A percentile compares a stretch with the other conserved stretches of the same genome.
Evolutionary conservation across 1,284 basidiomycete species (phyloP).

Genomic region (Austroboletus novae-zelandiae): DNA sequence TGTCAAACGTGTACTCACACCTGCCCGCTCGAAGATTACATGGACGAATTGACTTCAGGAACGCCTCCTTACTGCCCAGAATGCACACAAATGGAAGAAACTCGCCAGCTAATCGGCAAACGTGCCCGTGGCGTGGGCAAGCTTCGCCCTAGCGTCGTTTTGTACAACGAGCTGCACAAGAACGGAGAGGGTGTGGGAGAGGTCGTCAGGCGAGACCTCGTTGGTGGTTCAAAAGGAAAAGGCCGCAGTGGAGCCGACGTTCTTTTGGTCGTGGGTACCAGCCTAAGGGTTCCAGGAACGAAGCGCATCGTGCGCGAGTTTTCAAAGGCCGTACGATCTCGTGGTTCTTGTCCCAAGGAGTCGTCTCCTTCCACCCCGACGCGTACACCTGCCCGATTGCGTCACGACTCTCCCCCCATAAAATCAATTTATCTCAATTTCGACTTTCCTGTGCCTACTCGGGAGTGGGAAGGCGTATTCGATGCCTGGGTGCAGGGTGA

Average conservation of each 20-base stretch:
- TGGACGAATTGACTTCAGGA: constrained; percentile 56
- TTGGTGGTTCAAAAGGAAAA: constrained; percentile 63
- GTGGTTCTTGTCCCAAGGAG: constrained; percentile 33
- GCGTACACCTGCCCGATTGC: constrained; percentile 36
- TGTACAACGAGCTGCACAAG: constrained; percentile 89
- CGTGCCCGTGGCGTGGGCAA: constrained; percentile 80
- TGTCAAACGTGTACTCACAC: constrained; percentile 80
- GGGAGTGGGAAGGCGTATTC: constrained; percentile 90
- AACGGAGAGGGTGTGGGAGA: constrained; percentile 86
- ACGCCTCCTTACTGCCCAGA: constrained; percentile 76
- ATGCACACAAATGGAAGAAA: constrained; percentile 69
- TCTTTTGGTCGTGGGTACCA: constrained; percentile 89
- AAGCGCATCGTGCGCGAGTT: constrained; percentile 93
- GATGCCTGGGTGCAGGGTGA: constrained; percentile 92
- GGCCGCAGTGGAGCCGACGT: constrained; percentile 75
- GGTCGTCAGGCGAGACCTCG: constrained; percentile 72
- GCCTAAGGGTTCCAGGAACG: constrained; percentile 86
- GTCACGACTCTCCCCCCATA: constrained; percentile 46
- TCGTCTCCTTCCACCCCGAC: constrained; percentile 18
- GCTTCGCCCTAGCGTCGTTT: constrained; percentile 83
- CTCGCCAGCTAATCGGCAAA: constrained; percentile 74
- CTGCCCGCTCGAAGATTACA: constrained; percentile 60
- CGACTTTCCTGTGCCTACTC: constrained; percentile 83
- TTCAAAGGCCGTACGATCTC: constrained; percentile 71
- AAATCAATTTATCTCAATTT: constrained; percentile 85